These are phyloP conservation scores for Lagenaria siceraria DNA, from an alignment of 306 rosid genomes.

Conservation along the genomic window DNA sequence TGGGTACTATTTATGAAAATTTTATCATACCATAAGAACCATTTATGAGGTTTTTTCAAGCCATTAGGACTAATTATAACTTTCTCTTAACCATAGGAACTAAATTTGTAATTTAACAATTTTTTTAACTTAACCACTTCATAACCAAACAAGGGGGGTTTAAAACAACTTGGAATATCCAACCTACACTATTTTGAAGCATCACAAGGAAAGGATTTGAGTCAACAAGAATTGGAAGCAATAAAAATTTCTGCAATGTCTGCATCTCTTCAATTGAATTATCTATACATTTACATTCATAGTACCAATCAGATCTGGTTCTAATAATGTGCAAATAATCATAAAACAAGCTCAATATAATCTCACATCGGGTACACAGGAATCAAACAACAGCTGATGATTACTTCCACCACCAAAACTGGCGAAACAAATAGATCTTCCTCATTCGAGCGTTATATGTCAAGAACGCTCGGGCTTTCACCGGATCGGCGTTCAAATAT, in stretches of 20 bases:
- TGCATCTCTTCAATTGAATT: background rate
- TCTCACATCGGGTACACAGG: background rate
- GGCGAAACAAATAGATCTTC: constrained; percentile 52
- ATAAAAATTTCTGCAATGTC: background rate
- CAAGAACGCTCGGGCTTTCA: constrained; percentile 67
- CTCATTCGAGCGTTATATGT: constrained; percentile 57
- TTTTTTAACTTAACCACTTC: no score
- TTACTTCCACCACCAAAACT: constrained; percentile 72
- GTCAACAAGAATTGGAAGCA: background rate
- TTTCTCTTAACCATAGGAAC: no score
- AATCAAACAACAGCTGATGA: background rate
- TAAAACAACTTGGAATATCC: background rate
- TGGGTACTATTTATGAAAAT: no score
- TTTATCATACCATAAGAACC: no score
- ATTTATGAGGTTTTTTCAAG: no score
- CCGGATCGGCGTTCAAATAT: constrained; percentile 61
- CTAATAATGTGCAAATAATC: background rate
- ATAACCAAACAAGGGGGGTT: no score
- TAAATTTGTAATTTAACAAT: no score
- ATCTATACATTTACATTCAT: constrained; percentile 5
- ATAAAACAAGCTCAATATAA: background rate
- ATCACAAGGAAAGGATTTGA: background rate
- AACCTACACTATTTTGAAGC: background rate
- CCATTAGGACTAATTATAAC: no score
- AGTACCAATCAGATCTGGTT: background rate